Conservation (phyloP, 1,284 basidiomycete genomes). For the Sphagnurus paluster region DNA sequence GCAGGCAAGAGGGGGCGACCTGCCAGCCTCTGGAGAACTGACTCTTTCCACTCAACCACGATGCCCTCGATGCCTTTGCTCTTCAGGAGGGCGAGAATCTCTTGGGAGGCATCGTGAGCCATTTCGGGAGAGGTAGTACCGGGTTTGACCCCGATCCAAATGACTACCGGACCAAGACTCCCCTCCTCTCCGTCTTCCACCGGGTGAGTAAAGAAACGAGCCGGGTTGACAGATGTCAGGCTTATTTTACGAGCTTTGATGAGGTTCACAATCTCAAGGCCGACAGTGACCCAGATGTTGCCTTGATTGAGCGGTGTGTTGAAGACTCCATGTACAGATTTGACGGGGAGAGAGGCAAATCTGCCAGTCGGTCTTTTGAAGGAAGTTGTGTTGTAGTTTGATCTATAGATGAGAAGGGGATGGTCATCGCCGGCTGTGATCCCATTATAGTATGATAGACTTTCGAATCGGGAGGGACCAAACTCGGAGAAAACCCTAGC, state of each 20-base stretch:
- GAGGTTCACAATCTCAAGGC: slow-evolving; percentile 34
- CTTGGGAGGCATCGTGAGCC: slow-evolving; percentile 12
- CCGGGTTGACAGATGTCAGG: slow-evolving; percentile 35
- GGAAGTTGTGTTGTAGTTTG: slow-evolving; percentile 30
- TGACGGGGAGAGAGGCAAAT: slow-evolving; percentile 30
- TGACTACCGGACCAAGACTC: slow-evolving; percentile 36
- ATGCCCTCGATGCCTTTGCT: background rate
- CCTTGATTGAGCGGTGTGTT: slow-evolving; percentile 41
- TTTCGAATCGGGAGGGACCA: slow-evolving; percentile 27
- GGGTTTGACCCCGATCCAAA: slow-evolving; percentile 33
- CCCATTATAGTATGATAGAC: slow-evolving; percentile 35
- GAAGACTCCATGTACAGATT: slow-evolving; percentile 38
- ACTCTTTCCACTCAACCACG: background rate
- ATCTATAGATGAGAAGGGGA: slow-evolving; percentile 43
- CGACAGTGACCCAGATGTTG: slow-evolving; percentile 39
- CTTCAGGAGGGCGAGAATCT: background rate
- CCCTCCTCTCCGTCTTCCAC: slow-evolving; percentile 29
- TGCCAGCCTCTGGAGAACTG: background rate
- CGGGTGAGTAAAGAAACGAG: slow-evolving; percentile 38
- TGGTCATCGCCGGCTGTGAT: slow-evolving; percentile 32
- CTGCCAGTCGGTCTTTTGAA: slow-evolving; percentile 36
- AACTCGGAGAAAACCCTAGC: slow-evolving; percentile 16
- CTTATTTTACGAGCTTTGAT: slow-evolving; percentile 29
- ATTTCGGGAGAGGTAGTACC: slow-evolving; percentile 11
- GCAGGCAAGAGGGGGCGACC: background rate